Percentiles rank a stretch among this genome's conserved stretches.
Conservation (phyloP, 768 basidiomycete species). For the Cantharellus anzutake region DNA sequence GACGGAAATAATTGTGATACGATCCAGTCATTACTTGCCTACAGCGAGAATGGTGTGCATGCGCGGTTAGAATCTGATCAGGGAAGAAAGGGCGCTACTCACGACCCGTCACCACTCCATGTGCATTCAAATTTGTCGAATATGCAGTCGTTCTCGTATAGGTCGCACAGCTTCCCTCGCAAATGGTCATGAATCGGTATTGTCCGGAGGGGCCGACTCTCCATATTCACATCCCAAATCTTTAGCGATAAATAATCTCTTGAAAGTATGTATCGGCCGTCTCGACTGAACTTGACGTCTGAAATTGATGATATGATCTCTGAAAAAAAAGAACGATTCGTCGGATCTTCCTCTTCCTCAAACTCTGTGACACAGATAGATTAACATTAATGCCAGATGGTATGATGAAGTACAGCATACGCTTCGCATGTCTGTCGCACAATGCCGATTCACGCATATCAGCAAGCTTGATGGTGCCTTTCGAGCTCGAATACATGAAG, state of each 20-base stretch:
- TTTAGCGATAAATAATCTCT: constrained; percentile 95
- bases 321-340: constrained; percentile 95
- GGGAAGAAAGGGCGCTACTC: constrained; percentile 14
- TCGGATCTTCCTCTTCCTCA: constrained; percentile 96
- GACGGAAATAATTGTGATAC: constrained; percentile 99
- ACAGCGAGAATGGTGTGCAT: not conserved
- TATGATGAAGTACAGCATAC: constrained; percentile 29
- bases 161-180: constrained; percentile 89
- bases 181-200: constrained; percentile 98
- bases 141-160: constrained; percentile 99
- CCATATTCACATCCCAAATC: constrained; percentile 99
- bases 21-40: constrained; percentile 98
- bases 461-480: constrained; percentile 97
- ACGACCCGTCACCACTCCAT: constrained; percentile 92
- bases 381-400: constrained; percentile 2
- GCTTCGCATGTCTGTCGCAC: constrained; percentile 91
- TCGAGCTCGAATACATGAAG: constrained; percentile 99
- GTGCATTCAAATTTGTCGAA: constrained; percentile 99
- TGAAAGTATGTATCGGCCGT: constrained; percentile 90
- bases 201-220: constrained; percentile 85
- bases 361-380: constrained; percentile 40
- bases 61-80: constrained; percentile 2
- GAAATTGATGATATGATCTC: constrained; percentile 99
- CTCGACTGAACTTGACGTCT: constrained; percentile 96
- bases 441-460: constrained; percentile 98